Conservation (phyloP, 2,329 filamentous ascomycete species). For the Beauveria sp. region DNA sequence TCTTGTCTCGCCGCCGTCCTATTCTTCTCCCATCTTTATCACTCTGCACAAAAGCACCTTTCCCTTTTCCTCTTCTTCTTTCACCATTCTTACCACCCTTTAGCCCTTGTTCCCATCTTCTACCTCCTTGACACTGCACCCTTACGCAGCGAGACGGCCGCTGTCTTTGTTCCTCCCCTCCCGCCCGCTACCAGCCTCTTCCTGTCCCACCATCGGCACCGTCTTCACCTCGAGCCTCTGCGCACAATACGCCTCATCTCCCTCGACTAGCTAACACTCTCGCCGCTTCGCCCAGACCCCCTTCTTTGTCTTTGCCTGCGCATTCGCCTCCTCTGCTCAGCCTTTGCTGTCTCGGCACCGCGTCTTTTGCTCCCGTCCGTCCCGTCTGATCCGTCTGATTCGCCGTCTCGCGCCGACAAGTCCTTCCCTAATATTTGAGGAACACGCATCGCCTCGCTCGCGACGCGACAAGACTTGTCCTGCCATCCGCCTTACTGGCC, state of each 20-base stretch:
- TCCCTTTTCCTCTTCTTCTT: neutral
- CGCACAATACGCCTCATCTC: neutral
- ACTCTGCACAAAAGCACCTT: constrained; percentile 2
- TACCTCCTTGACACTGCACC: neutral
- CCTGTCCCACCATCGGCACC: neutral
- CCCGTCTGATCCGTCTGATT: too few relatives aligned
- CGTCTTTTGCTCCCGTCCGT: neutral
- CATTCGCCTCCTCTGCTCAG: neutral
- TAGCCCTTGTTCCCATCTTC: neutral
- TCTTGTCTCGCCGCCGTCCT: constrained; percentile 3
- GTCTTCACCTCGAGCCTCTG: neutral
- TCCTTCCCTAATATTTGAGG: neutral
- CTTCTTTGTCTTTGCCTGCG: neutral
- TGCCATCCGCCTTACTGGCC: neutral
- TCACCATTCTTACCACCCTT: constrained; percentile 1
- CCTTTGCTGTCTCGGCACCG: neutral
- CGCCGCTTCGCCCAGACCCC: neutral
- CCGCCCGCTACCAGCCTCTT: constrained; percentile 7
- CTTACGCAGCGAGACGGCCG: constrained; percentile 5
- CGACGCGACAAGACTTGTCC: neutral
- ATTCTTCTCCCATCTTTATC: constrained; percentile 5
- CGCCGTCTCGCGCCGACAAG: neutral
- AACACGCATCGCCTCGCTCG: neutral
- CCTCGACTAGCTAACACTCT: neutral
- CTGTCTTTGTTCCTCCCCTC: constrained; percentile 9